Evolutionary conservation across 352 stramenopile genomes (phyloP).

Genomic region (Aphanomyces invadans): DNA sequence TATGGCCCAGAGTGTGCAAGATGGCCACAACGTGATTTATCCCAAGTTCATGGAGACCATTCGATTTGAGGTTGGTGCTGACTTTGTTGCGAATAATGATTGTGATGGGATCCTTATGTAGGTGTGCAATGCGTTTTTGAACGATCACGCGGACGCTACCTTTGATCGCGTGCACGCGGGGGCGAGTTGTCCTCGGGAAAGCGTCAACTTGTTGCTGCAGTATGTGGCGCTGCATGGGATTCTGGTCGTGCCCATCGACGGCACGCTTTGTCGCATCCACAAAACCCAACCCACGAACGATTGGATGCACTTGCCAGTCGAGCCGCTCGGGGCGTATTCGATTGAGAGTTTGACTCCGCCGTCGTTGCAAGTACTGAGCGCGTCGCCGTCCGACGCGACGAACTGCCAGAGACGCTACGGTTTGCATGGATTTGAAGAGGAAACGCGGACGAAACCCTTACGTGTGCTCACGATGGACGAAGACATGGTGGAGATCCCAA

Average conservation of each 20-base stretch:
- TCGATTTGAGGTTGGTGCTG: constrained; percentile 12
- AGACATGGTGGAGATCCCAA: not conserved
- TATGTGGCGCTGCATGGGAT: constrained; percentile 14
- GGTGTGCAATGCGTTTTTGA: constrained; percentile 23
- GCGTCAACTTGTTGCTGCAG: constrained; percentile 17
- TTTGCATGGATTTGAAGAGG: constrained; percentile 23
- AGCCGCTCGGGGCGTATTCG: not conserved
- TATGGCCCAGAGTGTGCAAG: constrained; percentile 20
- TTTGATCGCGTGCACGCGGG: constrained; percentile 23
- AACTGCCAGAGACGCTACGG: too few species aligned
- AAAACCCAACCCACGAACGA: constrained; percentile 10
- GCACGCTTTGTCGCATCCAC: constrained; percentile 17
- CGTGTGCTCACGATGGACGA: constrained; percentile 6
- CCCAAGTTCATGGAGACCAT: constrained; percentile 18
- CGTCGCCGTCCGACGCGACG: too few species aligned
- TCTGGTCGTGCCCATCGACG: constrained; percentile 17
- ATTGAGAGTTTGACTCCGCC: constrained; percentile 19
- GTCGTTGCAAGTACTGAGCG: constrained; percentile 7
- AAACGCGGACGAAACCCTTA: not conserved
- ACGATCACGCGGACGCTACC: not conserved
- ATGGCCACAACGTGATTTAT: not conserved
- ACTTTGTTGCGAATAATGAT: too few species aligned
- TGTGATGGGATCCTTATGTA: too few species aligned
- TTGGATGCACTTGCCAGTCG: not conserved
- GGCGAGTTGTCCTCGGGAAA: constrained; percentile 17